Base-by-base conservation (phyloP, 768 basidiomycete genomes). In the Hydnum rufescens region DNA sequence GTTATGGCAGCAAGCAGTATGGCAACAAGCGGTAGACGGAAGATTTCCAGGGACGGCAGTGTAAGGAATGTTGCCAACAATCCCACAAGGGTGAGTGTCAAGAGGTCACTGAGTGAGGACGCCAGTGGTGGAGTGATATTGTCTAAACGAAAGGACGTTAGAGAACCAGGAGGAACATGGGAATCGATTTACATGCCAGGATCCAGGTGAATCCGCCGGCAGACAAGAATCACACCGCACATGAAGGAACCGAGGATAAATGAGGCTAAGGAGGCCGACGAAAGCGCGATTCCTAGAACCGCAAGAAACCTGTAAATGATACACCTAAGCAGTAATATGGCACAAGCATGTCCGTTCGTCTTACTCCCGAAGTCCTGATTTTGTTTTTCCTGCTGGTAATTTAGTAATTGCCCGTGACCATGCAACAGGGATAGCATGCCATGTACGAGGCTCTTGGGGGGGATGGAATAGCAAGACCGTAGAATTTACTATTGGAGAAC, bases 111-210 rank as follows among this genome's bases (percentile, higher is more conserved):
- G 2, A 97, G 72, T 59, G 86, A 88, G 2, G 88, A 77, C 0
- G 95, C 95, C 5, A 97, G 72, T 0, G 95, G 90, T 0, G 95
- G 87, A 1, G 92, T 84, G 58, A 97, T 92, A 64, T 99, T 99
- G 62, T 95, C 90, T 88, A 60, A 4, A 42, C 13, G 50, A 60
- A 32, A n/a, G 43, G 5, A 4, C 28, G 16, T 34, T 28, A 30
- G 13, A n/a, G 18, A n/a, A n/a, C n/a, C 25, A 16, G 18, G 36
- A 22, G 42, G 26, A 36, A 13, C 19, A 16, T 5, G 4, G 22
- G 46, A 29, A 16, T 13, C 39, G 1, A 3, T 13, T 25, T 25
- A 58, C 71, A 44, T 60, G 80, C 89, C 92, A 52, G 95, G 95
- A 64, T 99, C 82, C 39, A 80, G 74, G 3, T 79, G 75, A 56